Conservation (phyloP, 2,329 filamentous ascomycete species). For the Tolypocladium tropicale region DNA sequence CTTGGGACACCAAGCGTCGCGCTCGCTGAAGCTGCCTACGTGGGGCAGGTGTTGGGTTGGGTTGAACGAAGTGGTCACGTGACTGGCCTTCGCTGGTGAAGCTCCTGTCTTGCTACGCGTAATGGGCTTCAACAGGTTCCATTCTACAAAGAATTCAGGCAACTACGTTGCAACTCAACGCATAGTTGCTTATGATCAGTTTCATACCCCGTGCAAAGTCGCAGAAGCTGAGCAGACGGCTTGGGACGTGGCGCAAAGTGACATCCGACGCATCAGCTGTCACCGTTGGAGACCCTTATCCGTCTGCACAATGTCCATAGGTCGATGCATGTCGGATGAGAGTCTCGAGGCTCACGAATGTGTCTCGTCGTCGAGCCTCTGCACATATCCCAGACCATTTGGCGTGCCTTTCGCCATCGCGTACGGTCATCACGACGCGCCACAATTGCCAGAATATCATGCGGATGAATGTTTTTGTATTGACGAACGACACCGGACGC, state of each 20-base stretch:
- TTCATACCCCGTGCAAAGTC: background rate
- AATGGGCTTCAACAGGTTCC: background rate
- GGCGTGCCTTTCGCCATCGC: background rate
- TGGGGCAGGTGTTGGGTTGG: background rate
- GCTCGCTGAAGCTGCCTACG: background rate
- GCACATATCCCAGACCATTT: background rate
- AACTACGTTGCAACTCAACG: too few species aligned
- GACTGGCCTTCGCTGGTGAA: background rate
- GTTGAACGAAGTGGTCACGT: background rate
- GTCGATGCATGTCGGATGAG: too few species aligned
- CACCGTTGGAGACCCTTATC: background rate
- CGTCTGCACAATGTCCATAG: background rate
- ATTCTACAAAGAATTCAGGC: too few species aligned
- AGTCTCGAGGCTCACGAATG: too few species aligned
- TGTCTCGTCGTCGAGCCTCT: background rate
- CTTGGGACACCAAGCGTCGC: background rate
- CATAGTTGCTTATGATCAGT: too few species aligned
- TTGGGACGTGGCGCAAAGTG: too few species aligned
- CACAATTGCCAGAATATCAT: background rate
- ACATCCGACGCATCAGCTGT: too few species aligned
- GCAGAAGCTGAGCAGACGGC: background rate
- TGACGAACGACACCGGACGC: constrained; percentile 33
- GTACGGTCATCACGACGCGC: background rate
- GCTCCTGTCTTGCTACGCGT: background rate
- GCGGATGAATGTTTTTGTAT: constrained; percentile 27